These are phyloP conservation scores for Rubus idaeus DNA, from an alignment of 306 rosid species.

Conservation along the genomic window DNA sequence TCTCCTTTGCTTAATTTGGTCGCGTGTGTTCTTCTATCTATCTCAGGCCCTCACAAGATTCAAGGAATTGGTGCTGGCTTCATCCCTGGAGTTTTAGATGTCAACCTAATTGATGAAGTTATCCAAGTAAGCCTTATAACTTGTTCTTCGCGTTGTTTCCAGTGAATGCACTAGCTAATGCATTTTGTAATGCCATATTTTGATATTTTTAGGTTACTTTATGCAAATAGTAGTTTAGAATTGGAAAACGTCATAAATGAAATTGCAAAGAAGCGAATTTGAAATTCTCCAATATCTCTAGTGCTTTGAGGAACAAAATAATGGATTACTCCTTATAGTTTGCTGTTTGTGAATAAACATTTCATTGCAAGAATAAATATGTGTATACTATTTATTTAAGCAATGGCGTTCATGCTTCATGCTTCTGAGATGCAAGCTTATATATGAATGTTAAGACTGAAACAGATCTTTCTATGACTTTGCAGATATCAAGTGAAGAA, in stretches of 20 bases:
- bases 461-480: constrained; percentile 7
- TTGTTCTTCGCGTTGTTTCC: constrained; percentile 11
- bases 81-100: constrained; percentile 90
- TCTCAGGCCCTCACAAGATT: constrained; percentile 91
- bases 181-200: not conserved
- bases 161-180: not conserved
- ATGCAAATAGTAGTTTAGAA: not conserved
- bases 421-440: constrained; percentile 4
- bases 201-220: not conserved
- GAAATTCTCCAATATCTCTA: too few species aligned
- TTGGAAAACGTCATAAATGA: not conserved
- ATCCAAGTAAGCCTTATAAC: constrained; percentile 66
- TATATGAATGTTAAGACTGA: constrained; percentile 3
- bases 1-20: constrained; percentile 27
- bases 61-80: constrained; percentile 99
- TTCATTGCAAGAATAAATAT: not conserved
- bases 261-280: not conserved
- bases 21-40: constrained; percentile 23
- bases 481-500: constrained; percentile 87
- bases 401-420: not conserved
- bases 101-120: constrained; percentile 67
- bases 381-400: not conserved
- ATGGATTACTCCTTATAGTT: not conserved
- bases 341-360: not conserved
- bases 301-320: too few species aligned